Percentiles rank a stretch among this genome's conserved stretches.
Conservation (phyloP, 768 basidiomycete genomes). For the Lepiota subincarnata region DNA sequence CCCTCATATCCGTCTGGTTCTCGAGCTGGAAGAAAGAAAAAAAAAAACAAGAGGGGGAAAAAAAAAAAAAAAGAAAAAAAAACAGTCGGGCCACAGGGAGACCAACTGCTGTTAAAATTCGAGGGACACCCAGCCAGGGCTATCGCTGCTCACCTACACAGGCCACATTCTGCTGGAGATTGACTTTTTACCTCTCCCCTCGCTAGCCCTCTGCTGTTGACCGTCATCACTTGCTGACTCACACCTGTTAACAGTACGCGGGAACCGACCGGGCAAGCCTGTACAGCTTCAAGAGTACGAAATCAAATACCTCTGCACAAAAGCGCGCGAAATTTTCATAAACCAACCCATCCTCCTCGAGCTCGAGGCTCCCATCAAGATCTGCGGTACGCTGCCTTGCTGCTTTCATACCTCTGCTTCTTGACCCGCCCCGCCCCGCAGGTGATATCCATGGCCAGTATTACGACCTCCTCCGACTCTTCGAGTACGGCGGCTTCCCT, state of each 20-base stretch:
- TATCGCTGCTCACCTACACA: no score
- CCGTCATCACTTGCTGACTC: constrained; percentile 18
- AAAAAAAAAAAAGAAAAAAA: not conserved
- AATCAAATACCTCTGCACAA: constrained; percentile 98
- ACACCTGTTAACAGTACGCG: constrained; percentile 65
- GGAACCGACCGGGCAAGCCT: constrained; percentile 97
- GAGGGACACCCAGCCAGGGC: no score
- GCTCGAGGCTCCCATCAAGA: constrained; percentile 99
- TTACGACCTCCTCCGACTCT: constrained; percentile 95
- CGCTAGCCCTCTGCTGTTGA: constrained; percentile 7
- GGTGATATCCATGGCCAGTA: constrained; percentile 99
- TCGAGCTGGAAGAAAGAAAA: not conserved
- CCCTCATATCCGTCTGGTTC: not conserved
- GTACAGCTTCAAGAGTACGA: constrained; percentile 98
- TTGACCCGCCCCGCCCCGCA: constrained; percentile 27
- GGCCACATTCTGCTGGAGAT: not conserved
- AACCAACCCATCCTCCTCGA: constrained; percentile 97
- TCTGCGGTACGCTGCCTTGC: constrained; percentile 72
- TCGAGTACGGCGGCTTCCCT: constrained; percentile 99
- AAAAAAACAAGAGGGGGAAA: not conserved
- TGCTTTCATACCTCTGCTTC: constrained; percentile 1
- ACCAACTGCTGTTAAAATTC: not conserved
- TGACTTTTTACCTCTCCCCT: not conserved
- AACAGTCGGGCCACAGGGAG: not conserved
- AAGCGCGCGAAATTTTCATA: constrained; percentile 98